Conservation (phyloP, 352 stramenopile species). For the Lagenidium giganteum region DNA sequence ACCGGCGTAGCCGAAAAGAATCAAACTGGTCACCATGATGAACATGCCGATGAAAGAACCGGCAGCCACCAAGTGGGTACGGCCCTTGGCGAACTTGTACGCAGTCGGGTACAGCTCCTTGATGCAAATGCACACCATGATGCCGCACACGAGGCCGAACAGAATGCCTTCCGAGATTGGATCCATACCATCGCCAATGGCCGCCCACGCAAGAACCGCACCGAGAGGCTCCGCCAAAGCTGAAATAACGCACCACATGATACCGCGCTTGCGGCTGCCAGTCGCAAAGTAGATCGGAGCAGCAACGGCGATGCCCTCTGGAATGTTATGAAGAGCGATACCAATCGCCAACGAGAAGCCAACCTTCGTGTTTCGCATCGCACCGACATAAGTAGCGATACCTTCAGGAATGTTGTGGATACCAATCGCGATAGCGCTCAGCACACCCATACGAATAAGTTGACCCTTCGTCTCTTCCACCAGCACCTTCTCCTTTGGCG, state of each 20-base stretch:
- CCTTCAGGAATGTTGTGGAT: constrained; percentile 96
- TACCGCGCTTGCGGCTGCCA: constrained; percentile 90
- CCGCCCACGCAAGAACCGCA: constrained; percentile 73
- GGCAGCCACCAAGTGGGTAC: constrained; percentile 50
- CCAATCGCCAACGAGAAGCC: constrained; percentile 90
- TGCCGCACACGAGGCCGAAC: constrained; percentile 86
- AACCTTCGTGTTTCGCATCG: constrained; percentile 86
- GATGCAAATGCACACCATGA: constrained; percentile 89
- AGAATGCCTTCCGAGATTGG: constrained; percentile 58
- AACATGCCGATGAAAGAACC: constrained; percentile 72
- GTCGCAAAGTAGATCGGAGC: constrained; percentile 97
- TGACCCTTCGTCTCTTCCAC: constrained; percentile 36
- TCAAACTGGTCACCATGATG: constrained; percentile 64
- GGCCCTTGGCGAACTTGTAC: constrained; percentile 52
- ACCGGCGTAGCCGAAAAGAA: constrained; percentile 38
- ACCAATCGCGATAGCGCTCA: constrained; percentile 88
- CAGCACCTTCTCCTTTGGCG: constrained; percentile 18
- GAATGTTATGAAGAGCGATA: constrained; percentile 97
- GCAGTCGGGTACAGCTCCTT: constrained; percentile 81
- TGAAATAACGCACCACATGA: constrained; percentile 89
- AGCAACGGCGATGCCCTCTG: constrained; percentile 93
- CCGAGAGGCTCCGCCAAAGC: constrained; percentile 84
- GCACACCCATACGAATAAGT: constrained; percentile 83
- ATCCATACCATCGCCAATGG: constrained; percentile 64
- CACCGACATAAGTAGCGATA: constrained; percentile 93